Evolutionary conservation across 495 filamentous ascomycete species (phyloP).

Genomic region (Aspergillus sclerotioniger): DNA sequence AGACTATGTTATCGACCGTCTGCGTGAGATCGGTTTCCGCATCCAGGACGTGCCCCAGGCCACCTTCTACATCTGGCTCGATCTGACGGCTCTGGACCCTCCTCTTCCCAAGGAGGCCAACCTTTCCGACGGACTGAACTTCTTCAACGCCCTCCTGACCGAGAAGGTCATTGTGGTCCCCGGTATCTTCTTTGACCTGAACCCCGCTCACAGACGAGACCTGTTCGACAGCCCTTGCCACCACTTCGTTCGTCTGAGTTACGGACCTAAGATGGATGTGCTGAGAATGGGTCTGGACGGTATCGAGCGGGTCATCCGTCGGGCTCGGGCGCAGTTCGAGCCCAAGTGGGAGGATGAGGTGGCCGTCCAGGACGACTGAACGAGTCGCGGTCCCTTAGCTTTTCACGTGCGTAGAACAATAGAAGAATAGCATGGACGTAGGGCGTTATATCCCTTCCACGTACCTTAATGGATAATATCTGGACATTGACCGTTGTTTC

Average conservation of each 20-base stretch:
- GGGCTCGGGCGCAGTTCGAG: conserved; percentile 35
- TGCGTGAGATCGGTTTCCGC: conserved; percentile 80
- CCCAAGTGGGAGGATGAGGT: conserved; percentile 41
- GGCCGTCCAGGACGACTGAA: conserved; percentile 41
- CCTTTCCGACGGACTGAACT: conserved; percentile 90
- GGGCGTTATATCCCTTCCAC: neutral
- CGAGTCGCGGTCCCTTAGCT: neutral
- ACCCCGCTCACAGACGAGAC: conserved; percentile 84
- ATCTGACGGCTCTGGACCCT: conserved; percentile 52
- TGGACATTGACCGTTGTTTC: neutral
- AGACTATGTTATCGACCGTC: conserved; percentile 78
- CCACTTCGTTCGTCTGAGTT: conserved; percentile 89
- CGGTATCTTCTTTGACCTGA: conserved; percentile 81
- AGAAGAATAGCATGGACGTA: conserved; percentile 5
- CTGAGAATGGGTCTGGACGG: conserved; percentile 82
- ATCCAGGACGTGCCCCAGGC: conserved; percentile 77
- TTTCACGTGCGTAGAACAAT: conserved; percentile 7
- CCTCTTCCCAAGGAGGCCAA: conserved; percentile 46
- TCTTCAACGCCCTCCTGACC: conserved; percentile 88
- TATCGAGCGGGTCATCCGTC: conserved; percentile 71
- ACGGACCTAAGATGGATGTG: conserved; percentile 87
- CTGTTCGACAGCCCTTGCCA: conserved; percentile 95
- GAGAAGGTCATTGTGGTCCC: conserved; percentile 96
- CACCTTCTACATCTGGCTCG: conserved; percentile 90
- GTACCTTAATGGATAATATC: neutral